phyloP scores from a whole-genome alignment of 2,329 filamentous ascomycete species.

The Leptographium radiaticola region DNA sequence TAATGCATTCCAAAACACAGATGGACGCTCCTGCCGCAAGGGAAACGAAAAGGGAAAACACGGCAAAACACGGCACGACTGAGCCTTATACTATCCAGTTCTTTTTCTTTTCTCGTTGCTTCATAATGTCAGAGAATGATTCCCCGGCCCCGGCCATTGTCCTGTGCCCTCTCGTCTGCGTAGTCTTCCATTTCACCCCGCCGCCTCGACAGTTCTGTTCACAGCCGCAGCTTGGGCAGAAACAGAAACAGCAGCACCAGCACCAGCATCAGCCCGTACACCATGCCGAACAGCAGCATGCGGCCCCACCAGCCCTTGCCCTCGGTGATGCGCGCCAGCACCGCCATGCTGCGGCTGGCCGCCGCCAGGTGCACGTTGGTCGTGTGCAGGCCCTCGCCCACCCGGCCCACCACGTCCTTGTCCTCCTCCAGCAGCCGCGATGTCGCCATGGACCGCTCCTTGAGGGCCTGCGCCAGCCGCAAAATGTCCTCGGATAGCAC shows the following conservation, averaged over 20 bases:
- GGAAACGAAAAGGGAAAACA: too few relatives aligned
- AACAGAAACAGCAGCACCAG: conserved; percentile 73
- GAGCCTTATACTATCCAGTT: not conserved
- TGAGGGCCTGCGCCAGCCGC: conserved; percentile 64
- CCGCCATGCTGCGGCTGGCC: conserved; percentile 65
- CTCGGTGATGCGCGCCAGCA: conserved; percentile 68
- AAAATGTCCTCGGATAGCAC: conserved; percentile 70
- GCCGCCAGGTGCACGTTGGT: conserved; percentile 65
- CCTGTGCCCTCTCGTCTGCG: not conserved
- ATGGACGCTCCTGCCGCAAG: too few relatives aligned
- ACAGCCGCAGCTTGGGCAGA: conserved; percentile 80
- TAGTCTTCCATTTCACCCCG: not conserved
- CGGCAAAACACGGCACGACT: too few relatives aligned
- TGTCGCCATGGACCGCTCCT: conserved; percentile 61
- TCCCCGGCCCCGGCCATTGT: not conserved
- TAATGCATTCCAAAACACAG: too few relatives aligned
- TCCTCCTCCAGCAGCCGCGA: conserved; percentile 56
- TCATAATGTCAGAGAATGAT: too few relatives aligned
- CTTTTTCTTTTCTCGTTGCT: not conserved
- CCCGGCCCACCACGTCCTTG: conserved; percentile 57
- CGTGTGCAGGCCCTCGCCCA: conserved; percentile 62
- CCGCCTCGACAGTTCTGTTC: conserved; percentile 10
- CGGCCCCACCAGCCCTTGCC: conserved; percentile 79
- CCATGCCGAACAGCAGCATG: conserved; percentile 72
- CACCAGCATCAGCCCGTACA: conserved; percentile 68